Percentiles rank a stretch among this genome's conserved stretches.
Evolutionary conservation across 2,329 filamentous ascomycete genomes (phyloP).

Genomic region (Alternaria conjuncta): DNA sequence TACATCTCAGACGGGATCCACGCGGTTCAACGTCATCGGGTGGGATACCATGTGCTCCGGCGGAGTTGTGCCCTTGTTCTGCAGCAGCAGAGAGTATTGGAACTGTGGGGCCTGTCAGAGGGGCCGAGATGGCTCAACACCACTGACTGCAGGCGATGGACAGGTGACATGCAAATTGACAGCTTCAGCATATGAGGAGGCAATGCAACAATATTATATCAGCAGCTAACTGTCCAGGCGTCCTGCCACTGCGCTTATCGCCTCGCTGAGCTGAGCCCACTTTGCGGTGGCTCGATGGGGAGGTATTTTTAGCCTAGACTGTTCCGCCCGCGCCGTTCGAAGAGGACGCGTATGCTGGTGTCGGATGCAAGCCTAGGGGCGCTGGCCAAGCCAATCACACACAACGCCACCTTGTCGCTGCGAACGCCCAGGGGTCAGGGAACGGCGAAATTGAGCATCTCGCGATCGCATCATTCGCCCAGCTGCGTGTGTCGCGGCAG

Average conservation of each 20-base stretch:
- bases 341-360: slow-evolving; percentile 15
- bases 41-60: slow-evolving; percentile 6
- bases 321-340: background rate
- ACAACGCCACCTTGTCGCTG: background rate
- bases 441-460: slow-evolving; percentile 6
- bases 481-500: slow-evolving; percentile 1
- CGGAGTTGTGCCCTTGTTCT: background rate
- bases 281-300: background rate
- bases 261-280: slow-evolving; percentile 3
- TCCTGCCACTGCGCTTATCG: background rate
- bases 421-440: slow-evolving; percentile 13
- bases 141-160: background rate
- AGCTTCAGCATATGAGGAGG: background rate
- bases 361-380: slow-evolving; percentile 4
- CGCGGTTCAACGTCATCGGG: slow-evolving; percentile 13
- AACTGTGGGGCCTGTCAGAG: slow-evolving; percentile 9
- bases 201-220: slow-evolving; percentile 5
- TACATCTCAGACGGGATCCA: slow-evolving; percentile 3
- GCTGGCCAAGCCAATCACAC: slow-evolving; percentile 2
- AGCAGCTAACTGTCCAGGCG: background rate
- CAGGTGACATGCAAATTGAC: background rate
- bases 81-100: slow-evolving; percentile 8
- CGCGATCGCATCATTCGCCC: background rate
- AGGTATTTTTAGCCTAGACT: slow-evolving; percentile 1
- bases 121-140: slow-evolving; percentile 9